Percentiles rank a stretch among this genome's conserved stretches.
These are phyloP conservation scores for Stagonosporopsis tanaceti DNA, from an alignment of 2,329 filamentous ascomycete genomes.

Conservation along the genomic window DNA sequence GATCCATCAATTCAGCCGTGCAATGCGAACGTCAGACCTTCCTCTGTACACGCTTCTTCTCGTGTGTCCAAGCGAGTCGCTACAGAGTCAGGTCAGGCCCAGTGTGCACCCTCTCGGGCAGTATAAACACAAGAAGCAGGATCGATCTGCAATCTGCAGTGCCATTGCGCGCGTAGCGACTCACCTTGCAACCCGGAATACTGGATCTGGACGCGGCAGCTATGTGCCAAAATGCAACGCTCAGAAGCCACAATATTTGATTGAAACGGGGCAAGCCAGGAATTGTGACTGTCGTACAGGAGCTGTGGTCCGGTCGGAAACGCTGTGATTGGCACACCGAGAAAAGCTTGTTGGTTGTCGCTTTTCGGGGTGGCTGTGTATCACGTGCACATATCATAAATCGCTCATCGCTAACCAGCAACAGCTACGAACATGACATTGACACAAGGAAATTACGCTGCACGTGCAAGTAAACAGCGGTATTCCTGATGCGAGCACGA, in stretches of 20 bases:
- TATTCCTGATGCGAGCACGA: constrained; percentile 19
- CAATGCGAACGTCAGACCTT: not conserved
- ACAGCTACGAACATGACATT: constrained; percentile 26
- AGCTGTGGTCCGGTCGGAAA: constrained; percentile 11
- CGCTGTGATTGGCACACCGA: constrained; percentile 8
- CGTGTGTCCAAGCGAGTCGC: not conserved
- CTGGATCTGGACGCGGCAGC: constrained; percentile 14
- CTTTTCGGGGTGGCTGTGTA: constrained; percentile 29
- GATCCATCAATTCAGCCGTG: not conserved
- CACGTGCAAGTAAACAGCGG: constrained; percentile 15
- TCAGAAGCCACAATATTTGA: constrained; percentile 6
- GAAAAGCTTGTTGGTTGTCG: constrained; percentile 14
- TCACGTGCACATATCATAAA: constrained; percentile 24
- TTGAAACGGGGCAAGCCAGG: constrained; percentile 16
- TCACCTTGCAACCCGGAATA: constrained; percentile 7
- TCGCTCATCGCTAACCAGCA: constrained; percentile 39
- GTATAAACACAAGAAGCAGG: constrained; percentile 2
- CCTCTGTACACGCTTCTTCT: constrained; percentile 1
- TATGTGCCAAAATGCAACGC: constrained; percentile 5
- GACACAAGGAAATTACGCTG: constrained; percentile 21
- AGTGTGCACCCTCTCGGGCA: not conserved
- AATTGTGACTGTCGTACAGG: constrained; percentile 3
- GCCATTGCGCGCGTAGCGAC: not conserved
- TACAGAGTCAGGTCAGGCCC: not conserved
- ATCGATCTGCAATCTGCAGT: constrained; percentile 2